These are phyloP conservation scores for Botrytis paeoniae DNA, from an alignment of 2,329 filamentous ascomycete species.

Conservation along the genomic window DNA sequence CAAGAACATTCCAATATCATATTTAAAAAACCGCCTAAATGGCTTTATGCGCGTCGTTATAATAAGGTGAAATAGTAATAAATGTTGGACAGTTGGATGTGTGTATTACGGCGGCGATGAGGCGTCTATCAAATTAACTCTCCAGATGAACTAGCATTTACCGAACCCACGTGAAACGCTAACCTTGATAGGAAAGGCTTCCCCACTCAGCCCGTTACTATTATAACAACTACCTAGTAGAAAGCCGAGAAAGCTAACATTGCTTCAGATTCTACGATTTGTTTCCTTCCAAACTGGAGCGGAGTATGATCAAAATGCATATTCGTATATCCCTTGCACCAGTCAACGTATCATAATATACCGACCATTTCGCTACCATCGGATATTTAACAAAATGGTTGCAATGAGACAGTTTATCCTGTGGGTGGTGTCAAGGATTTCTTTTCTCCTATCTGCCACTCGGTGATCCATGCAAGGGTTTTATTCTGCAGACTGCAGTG, in stretches of 20 bases:
- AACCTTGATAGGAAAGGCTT: background rate
- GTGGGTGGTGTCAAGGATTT: conserved; percentile 7
- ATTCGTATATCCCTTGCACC: background rate
- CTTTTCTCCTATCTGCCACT: conserved; percentile 8
- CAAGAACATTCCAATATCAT: background rate
- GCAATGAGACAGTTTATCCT: conserved; percentile 9
- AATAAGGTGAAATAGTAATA: background rate
- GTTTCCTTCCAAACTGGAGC: background rate
- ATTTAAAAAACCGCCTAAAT: background rate
- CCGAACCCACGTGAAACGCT: conserved; percentile 1
- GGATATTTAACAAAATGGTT: background rate
- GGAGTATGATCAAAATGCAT: background rate
- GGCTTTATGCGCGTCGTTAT: background rate
- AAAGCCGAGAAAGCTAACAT: background rate
- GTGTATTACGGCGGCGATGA: conserved; percentile 2
- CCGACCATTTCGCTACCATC: background rate
- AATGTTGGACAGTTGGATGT: background rate
- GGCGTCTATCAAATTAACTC: background rate
- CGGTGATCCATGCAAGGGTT: conserved; percentile 8
- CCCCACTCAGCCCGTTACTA: background rate
- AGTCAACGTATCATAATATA: conserved; percentile 8
- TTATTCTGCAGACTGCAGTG: conserved; percentile 2
- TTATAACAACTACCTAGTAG: background rate
- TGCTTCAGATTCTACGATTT: background rate
- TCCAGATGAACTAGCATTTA: background rate